Evolutionary conservation across 441 rosid genomes (phyloP).

Genomic region (Populus hybrid): DNA sequence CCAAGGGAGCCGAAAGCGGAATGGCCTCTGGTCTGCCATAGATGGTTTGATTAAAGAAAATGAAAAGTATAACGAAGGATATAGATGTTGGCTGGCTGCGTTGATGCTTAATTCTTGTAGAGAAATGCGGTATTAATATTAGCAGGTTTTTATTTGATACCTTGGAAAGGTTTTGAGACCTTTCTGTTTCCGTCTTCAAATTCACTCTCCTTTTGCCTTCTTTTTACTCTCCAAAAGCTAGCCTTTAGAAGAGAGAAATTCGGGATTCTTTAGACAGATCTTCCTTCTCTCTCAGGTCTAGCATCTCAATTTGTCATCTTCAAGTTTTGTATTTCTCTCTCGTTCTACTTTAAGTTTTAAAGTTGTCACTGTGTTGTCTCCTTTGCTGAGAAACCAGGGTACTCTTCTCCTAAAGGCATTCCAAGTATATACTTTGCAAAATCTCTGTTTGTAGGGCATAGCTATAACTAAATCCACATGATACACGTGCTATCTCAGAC

Average conservation of each 20-base stretch:
- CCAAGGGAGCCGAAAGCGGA: conserved; percentile 71
- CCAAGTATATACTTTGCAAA: conserved; percentile 17
- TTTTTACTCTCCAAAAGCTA: conserved; percentile 20
- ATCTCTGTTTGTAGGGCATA: not conserved
- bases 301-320: conserved; percentile 33
- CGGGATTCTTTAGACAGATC: conserved; percentile 23
- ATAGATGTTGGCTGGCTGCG: not conserved
- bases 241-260: conserved; percentile 8
- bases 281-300: conserved; percentile 35
- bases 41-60: conserved; percentile 1
- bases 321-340: not conserved
- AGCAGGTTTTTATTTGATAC: conserved; percentile 30
- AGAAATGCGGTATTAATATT: conserved; percentile 11
- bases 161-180: conserved; percentile 25
- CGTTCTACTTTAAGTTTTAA: not conserved
- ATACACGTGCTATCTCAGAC: not conserved
- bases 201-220: conserved; percentile 13
- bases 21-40: conserved; percentile 51
- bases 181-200: conserved; percentile 5
- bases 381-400: not conserved
- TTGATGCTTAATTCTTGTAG: conserved; percentile 1
- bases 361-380: not conserved
- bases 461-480: not conserved
- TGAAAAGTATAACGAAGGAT: not conserved
- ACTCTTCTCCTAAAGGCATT: not conserved